These are phyloP conservation scores for Claviceps arundinis DNA, from an alignment of 2,329 filamentous ascomycete species.

Conservation along the genomic window DNA sequence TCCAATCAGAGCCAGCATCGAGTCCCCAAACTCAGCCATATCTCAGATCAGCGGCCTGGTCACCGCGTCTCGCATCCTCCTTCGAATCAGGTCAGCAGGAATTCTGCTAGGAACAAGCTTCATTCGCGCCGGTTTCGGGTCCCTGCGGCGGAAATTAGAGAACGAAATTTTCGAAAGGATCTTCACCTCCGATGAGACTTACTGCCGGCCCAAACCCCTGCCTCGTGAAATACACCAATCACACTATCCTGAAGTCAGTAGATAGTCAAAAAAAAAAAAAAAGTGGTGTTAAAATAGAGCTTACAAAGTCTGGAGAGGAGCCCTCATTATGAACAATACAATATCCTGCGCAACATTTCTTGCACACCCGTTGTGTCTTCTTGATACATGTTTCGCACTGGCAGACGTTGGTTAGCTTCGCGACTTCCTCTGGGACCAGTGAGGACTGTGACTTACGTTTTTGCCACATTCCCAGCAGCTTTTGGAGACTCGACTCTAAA, in stretches of 20 bases:
- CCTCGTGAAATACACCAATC: conserved; percentile 27
- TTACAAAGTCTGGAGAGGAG: conserved; percentile 49
- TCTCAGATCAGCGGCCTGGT: conserved; percentile 5
- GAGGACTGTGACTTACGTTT: conserved; percentile 41
- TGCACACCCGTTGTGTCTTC: conserved; percentile 57
- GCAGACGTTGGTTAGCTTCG: conserved; percentile 1
- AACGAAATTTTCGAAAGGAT: neutral
- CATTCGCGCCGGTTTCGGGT: conserved; percentile 1
- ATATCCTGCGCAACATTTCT: conserved; percentile 63
- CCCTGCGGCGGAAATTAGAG: neutral
- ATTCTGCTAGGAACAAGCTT: neutral
- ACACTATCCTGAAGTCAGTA: conserved; percentile 26
- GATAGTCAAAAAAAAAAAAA: neutral
- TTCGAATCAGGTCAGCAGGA: conserved; percentile 4
- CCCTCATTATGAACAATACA: conserved; percentile 76
- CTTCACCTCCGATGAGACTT: neutral
- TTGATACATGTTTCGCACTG: conserved; percentile 67
- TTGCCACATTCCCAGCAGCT: conserved; percentile 81
- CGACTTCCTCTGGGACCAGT: neutral
- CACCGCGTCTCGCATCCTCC: conserved; percentile 7
- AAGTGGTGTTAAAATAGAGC: conserved; percentile 13
- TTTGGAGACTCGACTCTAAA: conserved; percentile 43
- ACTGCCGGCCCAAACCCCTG: conserved; percentile 19
- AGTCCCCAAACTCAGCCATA: neutral
- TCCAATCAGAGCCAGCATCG: no score